phyloP scores from a whole-genome alignment of 306 rosid genomes.

The Crotalaria pallida region DNA sequence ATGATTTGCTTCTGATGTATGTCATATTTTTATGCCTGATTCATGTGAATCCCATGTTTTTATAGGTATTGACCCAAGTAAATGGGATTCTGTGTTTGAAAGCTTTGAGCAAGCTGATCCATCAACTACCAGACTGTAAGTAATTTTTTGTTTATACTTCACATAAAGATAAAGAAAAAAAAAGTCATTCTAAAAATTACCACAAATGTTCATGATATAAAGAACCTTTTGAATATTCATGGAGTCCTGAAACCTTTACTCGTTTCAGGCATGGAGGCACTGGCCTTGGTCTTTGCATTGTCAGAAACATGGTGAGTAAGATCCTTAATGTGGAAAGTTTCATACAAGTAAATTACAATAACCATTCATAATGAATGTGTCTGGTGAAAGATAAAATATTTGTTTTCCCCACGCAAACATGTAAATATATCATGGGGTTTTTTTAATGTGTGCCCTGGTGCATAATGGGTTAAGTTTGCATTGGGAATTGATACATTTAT shows the following conservation, averaged over 20 bases:
- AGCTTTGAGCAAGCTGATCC: constrained; percentile 99
- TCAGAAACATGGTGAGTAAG: constrained; percentile 81
- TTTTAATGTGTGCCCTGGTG: no score
- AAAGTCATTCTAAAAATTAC: no score
- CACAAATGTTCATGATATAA: no score
- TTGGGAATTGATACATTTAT: no score
- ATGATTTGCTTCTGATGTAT: not conserved
- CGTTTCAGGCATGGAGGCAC: constrained; percentile 98
- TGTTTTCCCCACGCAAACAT: not conserved
- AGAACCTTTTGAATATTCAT: constrained; percentile 11
- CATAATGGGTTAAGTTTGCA: no score
- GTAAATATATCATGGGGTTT: not conserved
- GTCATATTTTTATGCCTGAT: not conserved
- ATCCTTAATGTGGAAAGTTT: constrained; percentile 3
- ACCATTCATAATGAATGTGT: not conserved
- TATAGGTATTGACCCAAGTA: constrained; percentile 86
- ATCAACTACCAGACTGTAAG: constrained; percentile 93
- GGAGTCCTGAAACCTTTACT: constrained; percentile 3
- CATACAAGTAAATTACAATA: constrained; percentile 10
- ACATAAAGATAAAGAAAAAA: no score
- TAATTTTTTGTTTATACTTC: no score
- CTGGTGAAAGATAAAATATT: not conserved
- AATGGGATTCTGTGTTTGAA: constrained; percentile 98
- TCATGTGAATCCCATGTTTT: not conserved
- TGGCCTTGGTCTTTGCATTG: constrained; percentile 98